A percentile compares a stretch with the other conserved stretches of the same genome.
These are phyloP conservation scores for Centella asiatica DNA, from an alignment of 129 eudicot genomes.

Conservation along the genomic window DNA sequence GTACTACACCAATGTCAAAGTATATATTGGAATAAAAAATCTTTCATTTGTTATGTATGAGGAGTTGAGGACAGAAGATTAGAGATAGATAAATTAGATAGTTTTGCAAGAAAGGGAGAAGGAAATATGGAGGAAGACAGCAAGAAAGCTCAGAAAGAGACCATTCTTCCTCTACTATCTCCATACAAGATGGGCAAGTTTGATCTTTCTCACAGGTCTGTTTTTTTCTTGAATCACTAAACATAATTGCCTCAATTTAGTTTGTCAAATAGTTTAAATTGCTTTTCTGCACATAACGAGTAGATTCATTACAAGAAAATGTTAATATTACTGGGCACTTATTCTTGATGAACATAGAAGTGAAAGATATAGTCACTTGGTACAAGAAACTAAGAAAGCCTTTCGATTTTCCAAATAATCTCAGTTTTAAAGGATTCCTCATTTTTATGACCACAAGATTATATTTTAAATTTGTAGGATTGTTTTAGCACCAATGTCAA, in stretches of 20 bases:
- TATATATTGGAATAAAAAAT: too few species aligned
- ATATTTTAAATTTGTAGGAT: slow-evolving; percentile 10
- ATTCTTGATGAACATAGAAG: too few species aligned
- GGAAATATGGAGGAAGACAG: too few species aligned
- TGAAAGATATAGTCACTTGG: too few species aligned
- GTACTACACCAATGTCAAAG: too few species aligned
- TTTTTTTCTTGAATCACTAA: neutral
- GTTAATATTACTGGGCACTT: neutral
- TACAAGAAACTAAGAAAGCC: neutral
- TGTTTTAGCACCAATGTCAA: slow-evolving; percentile 33
- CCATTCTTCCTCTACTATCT: too few species aligned
- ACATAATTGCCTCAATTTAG: neutral
- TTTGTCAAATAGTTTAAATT: neutral
- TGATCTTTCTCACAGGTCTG: slow-evolving; percentile 30
- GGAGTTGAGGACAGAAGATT: too few species aligned
- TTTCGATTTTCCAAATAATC: neutral
- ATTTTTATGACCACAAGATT: neutral
- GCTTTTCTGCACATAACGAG: too few species aligned
- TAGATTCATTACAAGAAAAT: neutral
- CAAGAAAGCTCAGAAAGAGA: too few species aligned
- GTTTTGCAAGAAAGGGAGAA: too few species aligned
- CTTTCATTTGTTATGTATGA: too few species aligned
- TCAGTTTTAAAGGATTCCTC: neutral
- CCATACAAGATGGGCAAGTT: slow-evolving; percentile 25
- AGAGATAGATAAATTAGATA: too few species aligned